Evolutionary conservation across 306 rosid genomes (phyloP), one percentile per base, ranked within the genome.

Genomic region (Vigna reflexopilosa): DNA sequence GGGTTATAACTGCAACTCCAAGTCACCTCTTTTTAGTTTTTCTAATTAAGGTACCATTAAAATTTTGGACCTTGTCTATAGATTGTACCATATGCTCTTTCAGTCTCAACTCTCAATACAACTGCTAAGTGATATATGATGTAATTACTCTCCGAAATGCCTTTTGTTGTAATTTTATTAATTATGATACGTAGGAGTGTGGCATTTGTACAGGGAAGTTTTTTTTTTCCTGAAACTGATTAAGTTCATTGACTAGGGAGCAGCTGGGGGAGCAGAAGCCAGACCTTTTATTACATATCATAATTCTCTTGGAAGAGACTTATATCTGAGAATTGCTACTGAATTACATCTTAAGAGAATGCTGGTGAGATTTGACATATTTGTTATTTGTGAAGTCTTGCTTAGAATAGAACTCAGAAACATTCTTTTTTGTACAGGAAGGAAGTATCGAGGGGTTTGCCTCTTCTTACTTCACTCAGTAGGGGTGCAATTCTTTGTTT

Each of bases 211-310:
- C 76, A 17, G 42, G 68, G 81, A 38, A 62, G 57, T 12, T n/a
- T 71, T 48, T 48, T 61, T 34, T 61, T 20, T 38, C 5, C 73
- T 86, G 67, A 84, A 55, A 4, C 71, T 86, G 67, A 85, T 87
- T 72, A 82, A 67, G 81, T 73, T 84, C 52, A 68, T 89, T 73
- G 77, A 85, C 85, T 88, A 94, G 98, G 98, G 97, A 77, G 94
- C 93, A 83, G 98, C 97, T 82, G 98, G 99, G 77, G 98, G 97
- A 57, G 99, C 99, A 3, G 98, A 95, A 86, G 98, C 99, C 59
- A 89, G 99, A 83, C 99, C 99, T 62, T 95, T 95, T 83, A 90
- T 95, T 77, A 95, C 99, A 67, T 82, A 88, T 86, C 99, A 95
- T 71, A 95, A 93, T 86, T 93, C 97, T 68, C 91, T 95, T 38